These are phyloP conservation scores for Phellopilus nigrolimitatus DNA, from an alignment of 1,284 basidiomycete species.

Conservation along the genomic window DNA sequence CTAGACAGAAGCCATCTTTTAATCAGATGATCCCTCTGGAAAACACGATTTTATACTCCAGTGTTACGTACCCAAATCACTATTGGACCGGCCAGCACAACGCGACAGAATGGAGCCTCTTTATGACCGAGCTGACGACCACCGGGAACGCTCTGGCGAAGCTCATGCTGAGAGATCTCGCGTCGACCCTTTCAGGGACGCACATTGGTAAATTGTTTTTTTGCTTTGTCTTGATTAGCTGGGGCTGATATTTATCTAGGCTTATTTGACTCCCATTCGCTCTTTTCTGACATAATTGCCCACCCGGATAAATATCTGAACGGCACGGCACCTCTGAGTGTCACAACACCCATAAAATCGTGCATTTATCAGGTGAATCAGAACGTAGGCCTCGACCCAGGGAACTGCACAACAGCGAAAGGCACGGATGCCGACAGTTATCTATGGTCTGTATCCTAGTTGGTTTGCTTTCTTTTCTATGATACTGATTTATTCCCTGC, in stretches of 20 bases:
- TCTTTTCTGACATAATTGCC: conserved; percentile 33
- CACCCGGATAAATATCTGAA: conserved; percentile 32
- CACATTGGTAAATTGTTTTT: conserved; percentile 35
- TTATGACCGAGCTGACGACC: conserved; percentile 34
- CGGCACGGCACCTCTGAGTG: conserved; percentile 32
- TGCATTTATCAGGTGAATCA: conserved; percentile 28
- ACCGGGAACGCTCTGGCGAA: conserved; percentile 34
- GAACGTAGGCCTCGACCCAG: conserved; percentile 19
- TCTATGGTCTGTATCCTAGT: conserved; percentile 29
- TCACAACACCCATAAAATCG: conserved; percentile 28
- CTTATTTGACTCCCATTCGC: conserved; percentile 32
- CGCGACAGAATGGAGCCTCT: conserved; percentile 37
- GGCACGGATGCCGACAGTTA: conserved; percentile 31
- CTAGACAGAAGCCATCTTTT: too few species aligned
- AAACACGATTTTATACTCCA: conserved; percentile 31
- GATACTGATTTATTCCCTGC: too few species aligned
- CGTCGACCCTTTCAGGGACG: conserved; percentile 31
- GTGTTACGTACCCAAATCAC: conserved; percentile 32
- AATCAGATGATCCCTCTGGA: conserved; percentile 35
- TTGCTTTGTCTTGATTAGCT: too few species aligned
- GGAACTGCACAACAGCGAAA: conserved; percentile 26
- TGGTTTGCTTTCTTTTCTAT: too few species aligned
- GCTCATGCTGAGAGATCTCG: conserved; percentile 30
- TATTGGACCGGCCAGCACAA: conserved; percentile 35
- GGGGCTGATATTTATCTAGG: conserved; percentile 24